Base-by-base conservation (phyloP, 345 rosid genomes). In the Eucalyptus pauciflora region DNA sequence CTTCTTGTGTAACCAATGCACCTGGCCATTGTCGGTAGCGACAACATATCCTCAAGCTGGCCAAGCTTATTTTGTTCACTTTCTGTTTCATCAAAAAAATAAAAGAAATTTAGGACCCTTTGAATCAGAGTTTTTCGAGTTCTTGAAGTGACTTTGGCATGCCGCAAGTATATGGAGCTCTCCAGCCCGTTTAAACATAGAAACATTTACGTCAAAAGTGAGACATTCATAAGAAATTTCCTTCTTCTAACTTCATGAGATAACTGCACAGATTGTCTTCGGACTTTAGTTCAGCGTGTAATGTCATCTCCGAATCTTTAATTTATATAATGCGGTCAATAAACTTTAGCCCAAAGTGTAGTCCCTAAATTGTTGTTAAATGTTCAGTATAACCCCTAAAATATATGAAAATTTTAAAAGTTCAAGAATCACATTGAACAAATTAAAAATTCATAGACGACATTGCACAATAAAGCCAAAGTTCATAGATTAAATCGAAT, bases 261-360 rank as follows among this genome's bases (percentile, higher is more conserved):
- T 31, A 67, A 67, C 4, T 15, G 0, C 2, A 71, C 0, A 71
- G 33, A 71, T 71, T 3, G 3, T 3, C 81, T 10, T 18, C 1
- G 2, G 1, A 18, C 45, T 37, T 71, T 33, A 15, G 22, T 71
- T 17, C 0, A 37, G 6, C 2, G 3, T 69, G 7, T 2, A 10
- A 71, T 18, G 0, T 10, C 7, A 1, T 29, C 17, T 15, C 1
- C 2, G 10, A 3, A 29, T 15, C 31, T 29, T 62, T 29, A 62
- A 29, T 62, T 62, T 13, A 7, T 62, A 15, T 7, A 29, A 62
- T 29, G 9, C 4, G 5, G 7, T 17, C 4, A 4, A 3, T 4
- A 11, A 71, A 69, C 2, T 8, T 67, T 15, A 6, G 0, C 13
- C 2, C 7, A 16, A 15, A 7, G 4, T 17, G 24, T 52, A 24